Conservation (phyloP, 441 rosid genomes). For the Croton laevigatus region DNA sequence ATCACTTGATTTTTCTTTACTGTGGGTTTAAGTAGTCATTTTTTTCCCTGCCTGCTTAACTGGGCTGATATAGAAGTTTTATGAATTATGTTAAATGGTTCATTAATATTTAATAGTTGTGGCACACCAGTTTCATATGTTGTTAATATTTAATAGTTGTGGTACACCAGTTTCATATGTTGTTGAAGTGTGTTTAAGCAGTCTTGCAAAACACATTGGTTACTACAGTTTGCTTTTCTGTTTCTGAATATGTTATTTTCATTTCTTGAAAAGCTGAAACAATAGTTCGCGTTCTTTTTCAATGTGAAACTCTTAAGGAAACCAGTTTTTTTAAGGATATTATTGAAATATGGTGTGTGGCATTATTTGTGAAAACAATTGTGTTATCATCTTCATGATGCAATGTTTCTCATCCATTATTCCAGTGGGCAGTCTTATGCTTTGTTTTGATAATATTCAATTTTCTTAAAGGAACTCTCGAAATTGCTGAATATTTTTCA, state of each 20-base stretch:
- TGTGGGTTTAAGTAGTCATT: background rate
- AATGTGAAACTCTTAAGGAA: background rate
- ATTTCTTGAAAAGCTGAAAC: background rate
- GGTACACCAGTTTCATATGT: background rate
- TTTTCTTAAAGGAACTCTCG: background rate
- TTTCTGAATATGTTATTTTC: background rate
- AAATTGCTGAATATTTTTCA: background rate
- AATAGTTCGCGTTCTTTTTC: too few relatives aligned
- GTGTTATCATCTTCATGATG: constrained; percentile 3
- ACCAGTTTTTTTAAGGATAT: background rate
- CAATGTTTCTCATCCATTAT: background rate
- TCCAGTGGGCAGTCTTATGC: background rate
- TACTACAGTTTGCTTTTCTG: background rate
- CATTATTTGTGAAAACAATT: background rate
- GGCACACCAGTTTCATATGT: background rate
- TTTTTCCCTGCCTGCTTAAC: constrained; percentile 9
- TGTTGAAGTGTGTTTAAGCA: background rate
- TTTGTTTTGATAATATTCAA: constrained; percentile 4
- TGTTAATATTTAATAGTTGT: background rate
- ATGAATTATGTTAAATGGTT: background rate
- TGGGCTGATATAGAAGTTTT: background rate
- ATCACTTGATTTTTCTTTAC: background rate
- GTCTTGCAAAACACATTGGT: background rate
- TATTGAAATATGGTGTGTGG: background rate
- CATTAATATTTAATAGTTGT: background rate